Conservation (phyloP, 164 flowering plant genomes). For the Piper longum region DNA sequence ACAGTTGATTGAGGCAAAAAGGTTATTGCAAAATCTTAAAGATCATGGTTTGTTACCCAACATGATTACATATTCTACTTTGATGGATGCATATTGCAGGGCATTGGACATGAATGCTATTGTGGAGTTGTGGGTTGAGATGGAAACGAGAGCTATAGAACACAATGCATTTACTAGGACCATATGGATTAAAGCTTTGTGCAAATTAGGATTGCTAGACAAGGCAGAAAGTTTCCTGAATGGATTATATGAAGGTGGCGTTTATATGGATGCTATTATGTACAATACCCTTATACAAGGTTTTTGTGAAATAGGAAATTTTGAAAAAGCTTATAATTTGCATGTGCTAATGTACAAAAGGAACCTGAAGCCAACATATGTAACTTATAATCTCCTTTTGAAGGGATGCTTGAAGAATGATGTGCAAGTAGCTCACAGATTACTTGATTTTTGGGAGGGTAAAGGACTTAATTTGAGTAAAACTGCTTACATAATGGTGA, state of each 20-base stretch:
- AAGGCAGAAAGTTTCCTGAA: conserved; percentile 27
- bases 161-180: conserved; percentile 56
- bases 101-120: conserved; percentile 21
- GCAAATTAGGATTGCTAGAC: conserved; percentile 32
- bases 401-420: conserved; percentile 44
- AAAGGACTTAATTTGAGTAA: conserved; percentile 29
- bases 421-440: conserved; percentile 31
- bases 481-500: conserved; percentile 44
- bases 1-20: conserved; percentile 30
- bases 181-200: conserved; percentile 46
- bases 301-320: conserved; percentile 36
- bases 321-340: conserved; percentile 29
- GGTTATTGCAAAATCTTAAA: conserved; percentile 21
- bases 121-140: conserved; percentile 30
- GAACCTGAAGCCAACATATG: conserved; percentile 43
- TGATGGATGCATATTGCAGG: conserved; percentile 58
- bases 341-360: conserved; percentile 30
- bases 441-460: conserved; percentile 23
- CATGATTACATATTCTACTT: conserved; percentile 48
- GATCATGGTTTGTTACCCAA: conserved; percentile 37
- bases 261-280: conserved; percentile 45
- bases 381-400: conserved; percentile 57
- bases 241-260: conserved; percentile 33
- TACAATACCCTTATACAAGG: conserved; percentile 59
- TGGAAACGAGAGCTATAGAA: conserved; percentile 29